phyloP scores from a whole-genome alignment of 371 early-diverging fungal species.

The Syncephalastrum racemosum region DNA sequence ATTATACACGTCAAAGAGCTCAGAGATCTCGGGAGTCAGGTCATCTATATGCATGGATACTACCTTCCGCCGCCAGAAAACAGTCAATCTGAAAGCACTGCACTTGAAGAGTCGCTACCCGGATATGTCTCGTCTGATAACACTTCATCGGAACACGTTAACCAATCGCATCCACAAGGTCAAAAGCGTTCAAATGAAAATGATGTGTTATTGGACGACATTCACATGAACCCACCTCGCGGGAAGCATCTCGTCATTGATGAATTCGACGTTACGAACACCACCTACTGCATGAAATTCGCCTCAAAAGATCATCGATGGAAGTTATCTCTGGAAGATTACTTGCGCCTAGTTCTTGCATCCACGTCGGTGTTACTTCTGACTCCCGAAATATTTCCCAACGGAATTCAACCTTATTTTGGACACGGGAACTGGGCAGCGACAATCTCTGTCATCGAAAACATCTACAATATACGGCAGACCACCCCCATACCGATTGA shows the following conservation, averaged over 20 bases:
- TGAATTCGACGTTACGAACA: conserved; percentile 12
- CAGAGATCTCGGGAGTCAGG: background rate
- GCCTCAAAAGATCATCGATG: conserved; percentile 12
- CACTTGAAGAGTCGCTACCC: background rate
- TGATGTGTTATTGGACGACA: conserved; percentile 6
- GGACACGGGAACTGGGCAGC: no score
- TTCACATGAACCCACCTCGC: conserved; percentile 10
- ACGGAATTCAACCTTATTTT: no score
- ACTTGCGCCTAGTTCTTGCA: conserved; percentile 11
- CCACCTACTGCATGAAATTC: conserved; percentile 13
- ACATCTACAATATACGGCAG: no score
- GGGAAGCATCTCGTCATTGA: conserved; percentile 9
- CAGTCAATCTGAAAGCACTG: background rate
- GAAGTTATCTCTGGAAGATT: conserved; percentile 13
- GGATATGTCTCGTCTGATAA: background rate
- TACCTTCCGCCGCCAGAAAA: background rate
- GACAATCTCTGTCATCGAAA: no score
- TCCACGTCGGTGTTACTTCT: no score
- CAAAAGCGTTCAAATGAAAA: conserved; percentile 11
- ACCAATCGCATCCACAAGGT: conserved; percentile 7
- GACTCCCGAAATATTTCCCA: no score
- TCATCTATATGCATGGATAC: background rate
- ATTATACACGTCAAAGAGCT: background rate
- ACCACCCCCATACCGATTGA: no score
- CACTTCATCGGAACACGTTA: conserved; percentile 2